Conservation (phyloP, 495 filamentous ascomycete genomes). For the Hyaloscypha bicolor region DNA sequence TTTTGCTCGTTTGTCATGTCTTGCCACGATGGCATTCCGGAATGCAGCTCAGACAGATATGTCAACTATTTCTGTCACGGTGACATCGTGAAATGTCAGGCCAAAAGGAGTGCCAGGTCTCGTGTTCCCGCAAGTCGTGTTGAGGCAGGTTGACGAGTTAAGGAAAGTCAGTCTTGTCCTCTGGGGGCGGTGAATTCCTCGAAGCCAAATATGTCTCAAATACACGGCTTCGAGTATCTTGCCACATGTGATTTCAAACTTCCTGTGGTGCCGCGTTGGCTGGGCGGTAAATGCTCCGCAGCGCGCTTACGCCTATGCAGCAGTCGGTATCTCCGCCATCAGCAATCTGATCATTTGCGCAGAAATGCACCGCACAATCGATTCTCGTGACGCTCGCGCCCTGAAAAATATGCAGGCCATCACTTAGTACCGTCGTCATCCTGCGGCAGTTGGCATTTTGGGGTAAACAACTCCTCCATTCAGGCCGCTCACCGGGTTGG, state of each 20-base stretch:
- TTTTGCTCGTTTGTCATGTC: neutral
- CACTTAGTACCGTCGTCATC: neutral
- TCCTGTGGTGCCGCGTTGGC: neutral
- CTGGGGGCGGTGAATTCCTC: neutral
- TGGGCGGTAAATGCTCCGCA: neutral
- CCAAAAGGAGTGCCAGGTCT: neutral
- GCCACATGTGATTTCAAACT: neutral
- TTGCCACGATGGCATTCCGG: neutral
- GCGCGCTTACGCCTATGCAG: slow-evolving; percentile 14
- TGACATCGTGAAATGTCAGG: neutral
- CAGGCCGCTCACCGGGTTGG: neutral
- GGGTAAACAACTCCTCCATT: neutral
- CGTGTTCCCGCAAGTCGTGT: neutral
- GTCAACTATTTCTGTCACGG: neutral
- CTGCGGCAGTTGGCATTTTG: neutral
- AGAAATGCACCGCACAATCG: neutral
- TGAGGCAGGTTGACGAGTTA: neutral
- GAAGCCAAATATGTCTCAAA: neutral
- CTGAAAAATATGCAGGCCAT: neutral
- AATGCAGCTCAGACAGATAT: neutral
- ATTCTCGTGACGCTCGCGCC: neutral
- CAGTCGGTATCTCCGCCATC: slow-evolving; percentile 9
- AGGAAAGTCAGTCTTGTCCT: neutral
- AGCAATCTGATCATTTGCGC: slow-evolving; percentile 4
- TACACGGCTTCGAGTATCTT: neutral